Evolutionary conservation across 106 monocot genomes (phyloP).

Genomic region (Dendrobium huoshanense): DNA sequence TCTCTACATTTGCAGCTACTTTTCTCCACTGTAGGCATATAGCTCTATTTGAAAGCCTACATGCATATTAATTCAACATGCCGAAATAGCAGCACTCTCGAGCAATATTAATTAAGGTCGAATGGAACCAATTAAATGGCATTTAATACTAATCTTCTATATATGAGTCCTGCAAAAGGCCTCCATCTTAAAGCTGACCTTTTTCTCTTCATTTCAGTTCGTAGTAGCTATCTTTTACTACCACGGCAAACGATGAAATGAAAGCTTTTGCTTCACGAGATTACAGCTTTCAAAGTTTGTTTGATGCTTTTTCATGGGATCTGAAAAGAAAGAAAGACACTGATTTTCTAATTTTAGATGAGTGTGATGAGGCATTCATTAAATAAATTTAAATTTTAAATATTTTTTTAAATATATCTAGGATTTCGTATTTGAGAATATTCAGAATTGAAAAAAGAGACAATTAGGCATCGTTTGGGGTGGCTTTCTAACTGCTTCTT

Average conservation of each 20-base stretch:
- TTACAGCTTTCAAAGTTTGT: background rate
- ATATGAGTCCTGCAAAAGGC: constrained; percentile 6
- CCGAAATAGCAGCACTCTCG: background rate
- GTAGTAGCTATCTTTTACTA: background rate
- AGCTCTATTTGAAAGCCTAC: constrained; percentile 1
- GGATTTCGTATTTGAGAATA: too few relatives aligned
- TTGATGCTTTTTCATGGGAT: background rate
- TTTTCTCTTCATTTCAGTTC: background rate
- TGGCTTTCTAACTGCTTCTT: too few relatives aligned
- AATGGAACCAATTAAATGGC: background rate
- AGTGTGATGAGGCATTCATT: background rate
- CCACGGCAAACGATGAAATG: background rate
- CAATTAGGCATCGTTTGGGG: too few relatives aligned
- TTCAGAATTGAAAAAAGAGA: too few relatives aligned
- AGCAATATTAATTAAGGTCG: background rate
- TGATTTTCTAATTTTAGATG: background rate
- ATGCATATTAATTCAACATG: background rate
- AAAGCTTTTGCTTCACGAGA: background rate
- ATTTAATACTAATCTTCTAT: constrained; percentile 3
- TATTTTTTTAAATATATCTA: too few relatives aligned
- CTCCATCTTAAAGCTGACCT: background rate
- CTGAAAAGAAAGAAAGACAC: background rate
- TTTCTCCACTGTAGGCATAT: background rate
- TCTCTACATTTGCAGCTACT: background rate
- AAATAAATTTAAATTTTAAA: too few relatives aligned